Percentiles rank a stretch among this genome's conserved stretches.
These are phyloP conservation scores for Funneliformis mosseae DNA, from an alignment of 192 early-diverging fungal species.

Conservation along the genomic window DNA sequence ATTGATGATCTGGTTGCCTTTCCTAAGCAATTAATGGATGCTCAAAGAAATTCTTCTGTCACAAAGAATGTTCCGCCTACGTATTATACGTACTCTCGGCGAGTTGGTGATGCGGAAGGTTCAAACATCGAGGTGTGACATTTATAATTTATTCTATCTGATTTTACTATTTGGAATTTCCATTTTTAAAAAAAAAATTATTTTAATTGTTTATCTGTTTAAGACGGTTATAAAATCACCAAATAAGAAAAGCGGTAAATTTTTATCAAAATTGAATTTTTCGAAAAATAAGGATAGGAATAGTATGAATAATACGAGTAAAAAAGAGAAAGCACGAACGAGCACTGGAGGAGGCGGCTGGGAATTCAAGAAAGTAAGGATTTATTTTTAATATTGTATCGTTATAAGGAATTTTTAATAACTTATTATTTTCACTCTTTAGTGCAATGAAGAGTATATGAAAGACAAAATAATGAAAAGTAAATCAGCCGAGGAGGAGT, in stretches of 20 bases:
- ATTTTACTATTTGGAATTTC: no score
- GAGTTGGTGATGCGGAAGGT: background rate
- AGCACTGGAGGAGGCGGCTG: background rate
- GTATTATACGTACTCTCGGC: background rate
- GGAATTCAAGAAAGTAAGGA: background rate
- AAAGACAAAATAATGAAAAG: background rate
- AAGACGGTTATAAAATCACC: background rate
- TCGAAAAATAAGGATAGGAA: no score
- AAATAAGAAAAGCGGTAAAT: background rate
- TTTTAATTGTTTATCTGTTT: no score
- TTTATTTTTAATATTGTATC: background rate
- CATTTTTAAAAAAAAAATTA: no score
- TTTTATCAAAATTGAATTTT: background rate
- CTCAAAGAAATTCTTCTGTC: background rate
- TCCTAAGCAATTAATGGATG: no score
- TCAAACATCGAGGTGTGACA: background rate
- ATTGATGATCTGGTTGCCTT: background rate
- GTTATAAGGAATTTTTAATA: background rate
- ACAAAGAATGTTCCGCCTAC: background rate
- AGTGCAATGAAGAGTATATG: background rate
- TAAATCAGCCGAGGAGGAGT: background rate
- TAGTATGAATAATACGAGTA: no score
- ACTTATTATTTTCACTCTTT: background rate
- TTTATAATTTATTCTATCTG: background rate
- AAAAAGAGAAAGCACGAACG: background rate